Evolutionary conservation across 2,329 filamentous ascomycete species (phyloP), one percentile per base, ranked within the genome.

Genomic region (Gliomastix tumulicola): DNA sequence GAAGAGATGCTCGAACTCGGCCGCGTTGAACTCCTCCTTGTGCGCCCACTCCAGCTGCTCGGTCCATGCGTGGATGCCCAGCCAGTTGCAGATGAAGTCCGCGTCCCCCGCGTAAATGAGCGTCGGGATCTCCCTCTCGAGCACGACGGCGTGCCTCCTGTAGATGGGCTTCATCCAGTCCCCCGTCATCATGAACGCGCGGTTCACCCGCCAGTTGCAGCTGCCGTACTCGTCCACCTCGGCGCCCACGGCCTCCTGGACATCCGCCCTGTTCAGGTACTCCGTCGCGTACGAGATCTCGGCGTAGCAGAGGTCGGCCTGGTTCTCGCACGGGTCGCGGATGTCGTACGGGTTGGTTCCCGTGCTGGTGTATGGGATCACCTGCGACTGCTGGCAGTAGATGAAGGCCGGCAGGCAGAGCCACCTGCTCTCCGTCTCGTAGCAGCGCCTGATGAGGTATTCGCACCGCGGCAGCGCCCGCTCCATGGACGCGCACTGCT

Each of bases 121-220:
- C 38, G 97, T 85, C 21, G 90, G 90, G 42, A 98, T 94, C 72
- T 97, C 65, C n/a, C n/a, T n/a, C 66, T 92, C 79, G 43, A 98
- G 77, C 37, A 98, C 69, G 37, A 76, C 76, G 30, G 90, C 90
- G 7, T 97, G 84, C 21, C 96, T 75, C 43, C 82, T 84, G 73
- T 95, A 88, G 80, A 85, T 96, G 34, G 92, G 92, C 74, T 94
- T 84, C 84, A 96, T 96, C 92, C 92, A 97, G 67, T 98, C 92
- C 56, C 92, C 92, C 55, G 89, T 83, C 68, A 96, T 88, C 40
- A 97, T 69, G 76, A 98, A 98, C 76, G 95, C 94, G 55, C 89
- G 82, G 79, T 97, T 97, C 67, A 97, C 94, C 63, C 97, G 87
- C 52, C 94, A 89, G 76, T 98, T 97, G 80, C 92, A 98, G 61